phyloP scores from a whole-genome alignment of 164 flowering plant genomes.

The Chloranthus sessilifolius region DNA sequence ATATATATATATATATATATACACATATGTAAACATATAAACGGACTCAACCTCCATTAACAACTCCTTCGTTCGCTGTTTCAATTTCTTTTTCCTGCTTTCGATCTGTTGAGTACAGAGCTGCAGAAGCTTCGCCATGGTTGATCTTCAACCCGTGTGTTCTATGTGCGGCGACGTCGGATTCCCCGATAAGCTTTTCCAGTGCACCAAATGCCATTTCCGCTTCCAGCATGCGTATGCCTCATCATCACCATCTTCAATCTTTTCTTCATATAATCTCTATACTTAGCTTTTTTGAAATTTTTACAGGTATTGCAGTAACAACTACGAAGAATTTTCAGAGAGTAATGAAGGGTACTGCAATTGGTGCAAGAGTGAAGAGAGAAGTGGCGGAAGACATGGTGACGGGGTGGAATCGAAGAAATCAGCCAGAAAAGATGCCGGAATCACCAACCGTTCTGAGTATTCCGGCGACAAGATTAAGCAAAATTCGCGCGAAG shows the following conservation, averaged over 20 bases:
- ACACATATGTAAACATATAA: constrained; percentile 10
- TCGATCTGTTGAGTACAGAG: too few relatives aligned
- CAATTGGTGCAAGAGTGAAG: constrained; percentile 90
- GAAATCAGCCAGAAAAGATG: constrained; percentile 13
- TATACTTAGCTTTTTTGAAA: neutral
- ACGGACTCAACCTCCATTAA: constrained; percentile 34
- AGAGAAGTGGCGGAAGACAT: constrained; percentile 23
- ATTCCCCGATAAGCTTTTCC: constrained; percentile 90
- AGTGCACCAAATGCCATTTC: constrained; percentile 61
- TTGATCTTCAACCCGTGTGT: constrained; percentile 73
- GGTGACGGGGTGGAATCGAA: constrained; percentile 31
- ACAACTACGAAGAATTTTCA: constrained; percentile 55
- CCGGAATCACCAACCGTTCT: constrained; percentile 25
- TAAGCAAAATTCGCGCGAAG: constrained; percentile 37
- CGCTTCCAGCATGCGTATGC: constrained; percentile 94
- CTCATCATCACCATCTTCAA: constrained; percentile 7
- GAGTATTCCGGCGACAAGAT: constrained; percentile 42
- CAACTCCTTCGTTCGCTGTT: constrained; percentile 8
- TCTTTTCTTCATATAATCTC: neutral
- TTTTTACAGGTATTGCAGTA: constrained; percentile 79
- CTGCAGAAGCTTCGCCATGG: constrained; percentile 41
- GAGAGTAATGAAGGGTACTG: constrained; percentile 44
- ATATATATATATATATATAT: constrained; percentile 3
- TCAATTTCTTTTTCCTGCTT: constrained; percentile 6
- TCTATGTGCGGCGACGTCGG: constrained; percentile 99